A percentile compares a stretch with the other conserved stretches of the same genome.
phyloP scores from a whole-genome alignment of 768 basidiomycete species.

The Leucocoprinus birnbaumii region DNA sequence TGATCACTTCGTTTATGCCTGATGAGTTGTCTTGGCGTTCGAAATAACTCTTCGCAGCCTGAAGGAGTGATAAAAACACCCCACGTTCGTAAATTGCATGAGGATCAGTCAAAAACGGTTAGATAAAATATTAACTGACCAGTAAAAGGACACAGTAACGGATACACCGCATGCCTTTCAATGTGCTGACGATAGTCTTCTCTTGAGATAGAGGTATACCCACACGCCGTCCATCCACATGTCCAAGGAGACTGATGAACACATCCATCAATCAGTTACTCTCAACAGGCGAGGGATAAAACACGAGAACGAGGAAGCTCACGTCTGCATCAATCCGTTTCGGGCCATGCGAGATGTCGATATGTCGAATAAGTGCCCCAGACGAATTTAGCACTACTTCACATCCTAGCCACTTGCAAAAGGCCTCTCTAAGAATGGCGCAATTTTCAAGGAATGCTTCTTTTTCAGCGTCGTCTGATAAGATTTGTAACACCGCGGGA shows the following conservation, averaged over 20 bases:
- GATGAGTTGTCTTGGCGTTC: constrained; percentile 41
- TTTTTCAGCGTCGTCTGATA: constrained; percentile 44
- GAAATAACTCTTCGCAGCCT: constrained; percentile 56
- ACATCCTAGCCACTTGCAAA: constrained; percentile 57
- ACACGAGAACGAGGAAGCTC: constrained; percentile 7
- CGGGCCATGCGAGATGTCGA: constrained; percentile 34
- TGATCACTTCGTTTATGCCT: constrained; percentile 34
- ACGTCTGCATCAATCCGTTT: constrained; percentile 16
- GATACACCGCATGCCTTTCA: constrained; percentile 43
- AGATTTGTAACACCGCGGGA: too few species aligned
- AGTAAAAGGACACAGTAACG: constrained; percentile 45
- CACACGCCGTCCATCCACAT: constrained; percentile 60
- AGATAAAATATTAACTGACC: constrained; percentile 32
- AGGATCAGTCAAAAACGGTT: constrained; percentile 11
- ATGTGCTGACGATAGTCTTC: constrained; percentile 45
- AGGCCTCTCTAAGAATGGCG: constrained; percentile 37
- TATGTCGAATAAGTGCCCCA: constrained; percentile 47
- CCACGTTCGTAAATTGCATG: neutral
- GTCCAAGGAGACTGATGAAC: constrained; percentile 31
- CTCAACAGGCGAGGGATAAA: neutral
- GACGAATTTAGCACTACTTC: constrained; percentile 51
- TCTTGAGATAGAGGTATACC: constrained; percentile 32
- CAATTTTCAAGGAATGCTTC: constrained; percentile 23
- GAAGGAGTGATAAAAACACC: neutral
- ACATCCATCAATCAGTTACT: constrained; percentile 8